Base-by-base conservation (phyloP, 306 rosid species). In the Fagus crenata region DNA sequence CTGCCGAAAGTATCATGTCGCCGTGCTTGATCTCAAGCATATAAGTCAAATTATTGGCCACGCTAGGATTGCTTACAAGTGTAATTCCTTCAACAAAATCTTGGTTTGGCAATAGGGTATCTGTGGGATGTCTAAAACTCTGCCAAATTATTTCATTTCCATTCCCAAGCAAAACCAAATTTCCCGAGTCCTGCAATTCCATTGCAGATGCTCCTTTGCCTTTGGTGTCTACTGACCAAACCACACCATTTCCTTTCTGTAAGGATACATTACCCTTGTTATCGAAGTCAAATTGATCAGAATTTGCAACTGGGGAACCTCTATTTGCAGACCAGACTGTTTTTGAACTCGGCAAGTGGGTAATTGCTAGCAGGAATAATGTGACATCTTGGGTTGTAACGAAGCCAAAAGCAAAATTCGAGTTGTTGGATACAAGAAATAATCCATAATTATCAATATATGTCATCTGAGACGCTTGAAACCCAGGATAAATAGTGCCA, bases 81-180 rank as follows among this genome's bases (percentile, higher is more conserved):
- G 73, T 92, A 92, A 91, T 88, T 49, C 99, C 99, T 77, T 88
- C 89, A 1, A 15, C 71, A 80, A 89, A 89, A n/a, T 86, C 85
- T 81, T 95, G 99, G 40, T 51, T 75, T 77, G 92, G 87, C 53
- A 92, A 69, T 68, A 95, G 84, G 70, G 97, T 90, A 82, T 95
- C 85, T 3, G 97, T 90, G 22, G 99, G 99, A 76, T 90, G 88
- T 60, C 76, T 72, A 78, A 95, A 95, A 89, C 99, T 95, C 81
- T 90, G 88, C 99, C 99, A 95, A 75, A 89, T 70, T 3, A 84
- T 36, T 3, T 75, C 77, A 15, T 9, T 74, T 49, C 83, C 89
- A 9, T 53, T 86, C 28, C 88, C 88, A 60, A 84, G 76, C 83
- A 95, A 77, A 72, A 85, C 92, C 83, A 95, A 83, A 56, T 95